phyloP scores from a whole-genome alignment of 1,284 basidiomycete genomes.

The Cryptococcus neoformans region DNA sequence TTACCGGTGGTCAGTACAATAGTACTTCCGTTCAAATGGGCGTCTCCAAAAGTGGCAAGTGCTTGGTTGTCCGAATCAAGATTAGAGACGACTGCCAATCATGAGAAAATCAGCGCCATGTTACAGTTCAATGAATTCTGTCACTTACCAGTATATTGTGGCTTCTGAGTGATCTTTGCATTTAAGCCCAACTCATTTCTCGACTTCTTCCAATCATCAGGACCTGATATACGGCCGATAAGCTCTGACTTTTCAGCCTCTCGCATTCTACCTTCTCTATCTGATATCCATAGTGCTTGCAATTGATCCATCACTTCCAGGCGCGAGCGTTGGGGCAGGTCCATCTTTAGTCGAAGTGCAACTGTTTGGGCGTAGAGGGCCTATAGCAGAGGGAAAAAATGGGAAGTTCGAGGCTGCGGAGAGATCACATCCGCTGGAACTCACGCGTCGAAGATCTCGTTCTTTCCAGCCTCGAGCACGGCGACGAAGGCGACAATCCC shows the following conservation, averaged over 20 bases:
- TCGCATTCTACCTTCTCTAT: conserved; percentile 26
- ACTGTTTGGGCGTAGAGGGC: no score
- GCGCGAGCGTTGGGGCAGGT: no score
- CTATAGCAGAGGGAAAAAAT: no score
- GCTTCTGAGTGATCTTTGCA: conserved; percentile 1
- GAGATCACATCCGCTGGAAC: no score
- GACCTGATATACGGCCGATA: conserved; percentile 46
- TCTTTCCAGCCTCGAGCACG: conserved; percentile 36
- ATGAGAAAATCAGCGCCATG: neutral
- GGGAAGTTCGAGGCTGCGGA: no score
- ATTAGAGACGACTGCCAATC: neutral
- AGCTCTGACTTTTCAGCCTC: conserved; percentile 34
- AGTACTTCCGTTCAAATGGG: conserved; percentile 1
- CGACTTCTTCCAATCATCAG: conserved; percentile 49
- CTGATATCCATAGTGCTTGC: neutral
- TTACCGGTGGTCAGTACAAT: conserved; percentile 20
- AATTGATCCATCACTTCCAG: no score
- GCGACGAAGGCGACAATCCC: conserved; percentile 23
- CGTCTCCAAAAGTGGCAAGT: conserved; percentile 19
- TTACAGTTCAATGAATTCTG: neutral
- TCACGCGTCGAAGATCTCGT: conserved; percentile 18
- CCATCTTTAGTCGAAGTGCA: no score
- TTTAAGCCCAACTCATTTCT: conserved; percentile 45
- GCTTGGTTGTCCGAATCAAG: conserved; percentile 2
- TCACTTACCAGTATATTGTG: conserved; percentile 14